A percentile compares a stretch with the other conserved stretches of the same genome.
These are phyloP conservation scores for Penicillium soppii DNA, from an alignment of 495 filamentous ascomycete species.

Conservation along the genomic window DNA sequence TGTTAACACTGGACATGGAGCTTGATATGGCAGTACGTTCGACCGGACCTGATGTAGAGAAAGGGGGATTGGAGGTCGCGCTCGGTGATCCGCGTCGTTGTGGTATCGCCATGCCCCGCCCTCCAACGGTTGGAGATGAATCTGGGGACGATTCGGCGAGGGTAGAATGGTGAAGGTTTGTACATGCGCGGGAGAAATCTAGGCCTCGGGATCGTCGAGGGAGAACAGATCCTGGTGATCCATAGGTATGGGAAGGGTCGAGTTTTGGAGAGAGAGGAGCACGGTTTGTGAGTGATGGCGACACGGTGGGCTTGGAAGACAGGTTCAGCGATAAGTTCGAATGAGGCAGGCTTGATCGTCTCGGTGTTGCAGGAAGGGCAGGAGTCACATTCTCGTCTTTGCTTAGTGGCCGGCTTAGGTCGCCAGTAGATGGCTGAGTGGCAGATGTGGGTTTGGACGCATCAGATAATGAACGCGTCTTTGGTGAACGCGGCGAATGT, in stretches of 20 bases:
- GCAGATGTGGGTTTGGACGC: conserved; percentile 34
- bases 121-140: conserved; percentile 83
- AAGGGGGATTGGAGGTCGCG: conserved; percentile 38
- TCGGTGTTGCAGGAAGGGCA: conserved; percentile 62
- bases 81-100: conserved; percentile 51
- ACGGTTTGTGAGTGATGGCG: conserved; percentile 59
- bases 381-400: conserved; percentile 79
- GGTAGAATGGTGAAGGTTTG: conserved; percentile 93
- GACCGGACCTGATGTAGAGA: conserved; percentile 44
- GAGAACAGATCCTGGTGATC: conserved; percentile 77
- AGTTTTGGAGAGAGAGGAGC: conserved; percentile 82
- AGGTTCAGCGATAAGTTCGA: conserved; percentile 73
- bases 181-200: conserved; percentile 91
- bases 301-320: conserved; percentile 53
- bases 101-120: conserved; percentile 78
- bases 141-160: conserved; percentile 90
- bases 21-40: conserved; percentile 77
- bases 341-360: conserved; percentile 58
- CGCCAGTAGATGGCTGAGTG: conserved; percentile 27
- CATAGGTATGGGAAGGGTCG: conserved; percentile 78
- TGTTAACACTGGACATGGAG: conserved; percentile 80
- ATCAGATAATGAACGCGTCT: conserved; percentile 47
- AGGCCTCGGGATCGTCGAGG: conserved; percentile 83
- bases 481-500: conserved; percentile 24
- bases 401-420: conserved; percentile 38